Conservation (phyloP, 169 alveolate genomes). For the Babesia caballi region DNA sequence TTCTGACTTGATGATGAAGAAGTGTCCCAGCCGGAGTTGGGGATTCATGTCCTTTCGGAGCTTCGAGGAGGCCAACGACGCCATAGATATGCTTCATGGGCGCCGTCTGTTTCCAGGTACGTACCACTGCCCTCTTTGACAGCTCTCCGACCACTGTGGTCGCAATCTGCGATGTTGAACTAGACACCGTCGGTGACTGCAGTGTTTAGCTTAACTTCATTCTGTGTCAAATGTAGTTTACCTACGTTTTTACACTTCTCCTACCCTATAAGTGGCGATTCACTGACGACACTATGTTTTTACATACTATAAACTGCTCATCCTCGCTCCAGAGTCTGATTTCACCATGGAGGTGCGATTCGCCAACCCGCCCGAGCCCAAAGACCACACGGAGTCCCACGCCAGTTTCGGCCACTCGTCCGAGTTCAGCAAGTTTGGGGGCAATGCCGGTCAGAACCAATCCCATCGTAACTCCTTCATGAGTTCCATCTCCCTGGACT, state of each 20-base stretch:
- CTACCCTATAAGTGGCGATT: too few species aligned
- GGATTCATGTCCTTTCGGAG: slow-evolving; percentile 44
- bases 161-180: too few species aligned
- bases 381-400: background rate
- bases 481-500: slow-evolving; percentile 40
- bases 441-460: background rate
- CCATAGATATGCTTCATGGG: slow-evolving; percentile 31
- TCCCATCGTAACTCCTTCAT: slow-evolving; percentile 29
- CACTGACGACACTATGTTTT: background rate
- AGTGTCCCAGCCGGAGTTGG: slow-evolving; percentile 49
- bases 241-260: too few species aligned
- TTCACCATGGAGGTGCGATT: slow-evolving; percentile 57
- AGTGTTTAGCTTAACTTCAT: too few species aligned
- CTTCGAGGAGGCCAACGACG: slow-evolving; percentile 38
- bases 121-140: too few species aligned
- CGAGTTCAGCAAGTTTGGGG: background rate
- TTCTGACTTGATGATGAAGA: slow-evolving; percentile 35
- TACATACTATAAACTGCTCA: background rate
- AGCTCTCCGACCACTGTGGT: too few species aligned
- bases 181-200: too few species aligned
- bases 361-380: slow-evolving; percentile 59
- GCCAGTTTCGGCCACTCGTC: background rate
- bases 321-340: slow-evolving; percentile 23
- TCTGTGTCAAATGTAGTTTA: too few species aligned
- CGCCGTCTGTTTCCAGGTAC: slow-evolving; percentile 37